Base-by-base conservation (phyloP, 176 grass and related monocot species). In the Bromus sterilis region DNA sequence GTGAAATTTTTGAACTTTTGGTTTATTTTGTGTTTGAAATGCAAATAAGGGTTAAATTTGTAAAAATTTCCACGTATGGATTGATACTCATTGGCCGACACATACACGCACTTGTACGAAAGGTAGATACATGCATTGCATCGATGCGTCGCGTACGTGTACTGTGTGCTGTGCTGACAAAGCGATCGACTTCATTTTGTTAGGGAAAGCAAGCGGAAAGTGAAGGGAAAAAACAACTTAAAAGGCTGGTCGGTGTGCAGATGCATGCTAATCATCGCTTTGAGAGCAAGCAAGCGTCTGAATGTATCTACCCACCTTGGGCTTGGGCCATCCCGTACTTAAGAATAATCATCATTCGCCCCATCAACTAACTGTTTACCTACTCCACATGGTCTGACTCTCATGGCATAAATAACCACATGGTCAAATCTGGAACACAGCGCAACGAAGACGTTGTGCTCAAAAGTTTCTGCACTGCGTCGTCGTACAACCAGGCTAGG, bases 231-330 rank as follows among this genome's bases (percentile, higher is more conserved):
- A 23, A 67, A 39, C 18, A 21, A 21, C 32, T 9, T 10, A 35
- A 23, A 35, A 35, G 0, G 9, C 7, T 1, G 5, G n/a, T 3
- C 2, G 5, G n/a, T 3, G 14, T 21, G 51, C 58, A 24, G 11
- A 23, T 25, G 31, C n/a, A 0, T 16, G 48, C 66, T 53, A 29
- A 40, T 80, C 23, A 71, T 85, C 60, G 69, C 70, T 75, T 80
- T 34, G 77, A 28, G 44, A 67, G 44, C 59, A 86, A 81, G 53
- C 84, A 75, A 67, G 2, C 73, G 58, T 66, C 11, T 29, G 43
- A 32, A 51, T 34, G 14, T 36, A 11, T n/a, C n/a, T n/a, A n/a
- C 25, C 1, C 21, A 21, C 57, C 59, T 64, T 36, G n/a, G 68
- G n/a, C n/a, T n/a, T n/a, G n/a, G n/a, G n/a, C 28, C 37, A 15